Evolutionary conservation across 139 green algal species (phyloP).

Genomic region (Astrephomene gubernaculifera): DNA sequence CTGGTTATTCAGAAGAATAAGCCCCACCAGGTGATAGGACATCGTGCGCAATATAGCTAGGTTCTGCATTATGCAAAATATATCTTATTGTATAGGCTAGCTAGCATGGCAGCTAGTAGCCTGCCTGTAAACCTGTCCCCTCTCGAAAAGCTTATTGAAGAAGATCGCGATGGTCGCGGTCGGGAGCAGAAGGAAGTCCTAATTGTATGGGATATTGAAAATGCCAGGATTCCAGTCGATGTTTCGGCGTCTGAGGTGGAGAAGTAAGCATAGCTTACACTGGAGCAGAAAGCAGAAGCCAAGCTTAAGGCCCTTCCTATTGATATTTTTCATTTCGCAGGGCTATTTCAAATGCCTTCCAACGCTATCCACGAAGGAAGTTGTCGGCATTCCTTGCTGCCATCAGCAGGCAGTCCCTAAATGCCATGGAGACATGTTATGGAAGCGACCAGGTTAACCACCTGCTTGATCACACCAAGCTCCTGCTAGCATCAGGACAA

Average conservation of each 20-base stretch:
- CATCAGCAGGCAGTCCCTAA: neutral
- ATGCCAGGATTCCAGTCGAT: neutral
- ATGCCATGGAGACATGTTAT: neutral
- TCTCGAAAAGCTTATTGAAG: too few species aligned
- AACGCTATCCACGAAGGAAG: neutral
- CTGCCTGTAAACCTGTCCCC: too few species aligned
- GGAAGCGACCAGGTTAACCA: neutral
- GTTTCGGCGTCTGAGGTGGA: conserved; percentile 2
- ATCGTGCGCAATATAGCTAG: too few species aligned
- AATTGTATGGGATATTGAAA: conserved; percentile 23
- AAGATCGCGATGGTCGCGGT: neutral
- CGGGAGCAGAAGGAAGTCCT: conserved; percentile 4
- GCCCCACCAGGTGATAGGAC: too few species aligned
- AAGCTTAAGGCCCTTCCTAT: neutral
- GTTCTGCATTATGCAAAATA: too few species aligned
- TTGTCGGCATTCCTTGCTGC: neutral
- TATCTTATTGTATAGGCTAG: too few species aligned
- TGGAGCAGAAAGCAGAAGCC: neutral
- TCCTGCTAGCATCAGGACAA: neutral
- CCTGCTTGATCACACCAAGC: neutral
- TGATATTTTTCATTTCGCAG: neutral
- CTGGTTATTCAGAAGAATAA: too few species aligned
- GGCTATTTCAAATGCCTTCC: conserved; percentile 15
- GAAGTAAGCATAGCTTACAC: neutral
- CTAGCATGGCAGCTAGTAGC: too few species aligned